Conservation (phyloP, 2,329 filamentous ascomycete species). For the Scolecobasidium constrictum region DNA sequence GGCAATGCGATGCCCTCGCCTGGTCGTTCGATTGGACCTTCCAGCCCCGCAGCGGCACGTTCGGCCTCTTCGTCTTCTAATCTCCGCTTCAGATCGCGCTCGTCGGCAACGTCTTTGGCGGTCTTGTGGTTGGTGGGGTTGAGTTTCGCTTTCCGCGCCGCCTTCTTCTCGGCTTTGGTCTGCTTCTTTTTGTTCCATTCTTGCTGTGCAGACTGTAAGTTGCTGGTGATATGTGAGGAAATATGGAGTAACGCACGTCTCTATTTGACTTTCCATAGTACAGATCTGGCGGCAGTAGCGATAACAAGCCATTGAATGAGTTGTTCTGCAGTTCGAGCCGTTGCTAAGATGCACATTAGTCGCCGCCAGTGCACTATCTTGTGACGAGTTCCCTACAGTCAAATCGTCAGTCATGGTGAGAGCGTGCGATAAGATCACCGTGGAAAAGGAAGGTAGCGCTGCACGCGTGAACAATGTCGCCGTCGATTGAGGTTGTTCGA, state of each 20-base stretch:
- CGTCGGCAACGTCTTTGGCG: constrained; percentile 87
- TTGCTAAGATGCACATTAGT: too few relatives aligned
- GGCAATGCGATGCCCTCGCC: constrained; percentile 20
- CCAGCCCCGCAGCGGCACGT: constrained; percentile 22
- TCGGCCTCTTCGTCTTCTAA: constrained; percentile 45
- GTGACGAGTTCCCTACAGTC: too few relatives aligned
- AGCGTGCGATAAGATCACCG: not conserved
- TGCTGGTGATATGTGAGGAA: constrained; percentile 9
- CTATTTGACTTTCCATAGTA: constrained; percentile 64
- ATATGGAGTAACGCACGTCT: constrained; percentile 23
- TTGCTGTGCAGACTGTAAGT: constrained; percentile 43
- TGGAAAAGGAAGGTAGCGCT: not conserved
- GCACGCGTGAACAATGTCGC: not conserved
- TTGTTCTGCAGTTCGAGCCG: too few relatives aligned
- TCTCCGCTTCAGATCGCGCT: constrained; percentile 67
- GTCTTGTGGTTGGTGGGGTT: constrained; percentile 85
- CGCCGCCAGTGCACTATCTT: too few relatives aligned
- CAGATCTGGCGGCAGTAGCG: constrained; percentile 78
- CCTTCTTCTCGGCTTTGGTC: constrained; percentile 75
- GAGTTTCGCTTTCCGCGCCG: constrained; percentile 77
- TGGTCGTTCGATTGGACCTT: constrained; percentile 22
- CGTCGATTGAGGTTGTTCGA: too few relatives aligned
- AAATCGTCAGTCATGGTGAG: constrained; percentile 27
- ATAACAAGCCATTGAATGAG: constrained; percentile 78
- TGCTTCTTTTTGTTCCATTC: constrained; percentile 96